phyloP scores from a whole-genome alignment of 2,329 filamentous ascomycete genomes.

The Coccinonectria pachysandricola region DNA sequence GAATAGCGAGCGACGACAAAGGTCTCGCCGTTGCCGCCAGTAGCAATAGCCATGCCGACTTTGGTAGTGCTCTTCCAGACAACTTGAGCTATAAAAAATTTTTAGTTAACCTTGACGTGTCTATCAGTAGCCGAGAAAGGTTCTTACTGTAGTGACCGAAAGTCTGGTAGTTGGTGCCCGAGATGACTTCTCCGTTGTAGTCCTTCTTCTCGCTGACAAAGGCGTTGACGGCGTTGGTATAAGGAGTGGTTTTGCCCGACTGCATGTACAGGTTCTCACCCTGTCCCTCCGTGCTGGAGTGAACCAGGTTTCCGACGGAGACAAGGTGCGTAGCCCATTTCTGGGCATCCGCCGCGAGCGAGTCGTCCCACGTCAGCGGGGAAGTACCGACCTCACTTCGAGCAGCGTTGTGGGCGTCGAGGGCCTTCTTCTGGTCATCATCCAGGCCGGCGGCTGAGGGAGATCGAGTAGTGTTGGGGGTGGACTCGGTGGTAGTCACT shows the following conservation, averaged over 20 bases:
- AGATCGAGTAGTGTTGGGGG: slow-evolving; percentile 3
- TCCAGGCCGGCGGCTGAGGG: slow-evolving; percentile 6
- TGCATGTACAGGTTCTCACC: slow-evolving; percentile 19
- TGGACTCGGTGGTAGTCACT: slow-evolving; percentile 3
- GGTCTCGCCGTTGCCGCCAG: slow-evolving; percentile 7
- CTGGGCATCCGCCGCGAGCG: slow-evolving; percentile 14
- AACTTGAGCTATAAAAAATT: slow-evolving; percentile 7
- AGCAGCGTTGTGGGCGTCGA: slow-evolving; percentile 17
- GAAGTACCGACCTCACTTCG: slow-evolving; percentile 12
- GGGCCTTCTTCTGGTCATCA: slow-evolving; percentile 12
- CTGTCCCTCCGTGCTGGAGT: slow-evolving; percentile 10
- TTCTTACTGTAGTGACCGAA: slow-evolving; percentile 17
- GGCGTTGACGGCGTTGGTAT: slow-evolving; percentile 9
- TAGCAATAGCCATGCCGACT: slow-evolving; percentile 15
- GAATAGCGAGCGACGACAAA: slow-evolving; percentile 17
- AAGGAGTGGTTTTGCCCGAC: slow-evolving; percentile 6
- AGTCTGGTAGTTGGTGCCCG: slow-evolving; percentile 10
- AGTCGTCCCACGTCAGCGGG: slow-evolving; percentile 11
- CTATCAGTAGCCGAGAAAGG: neutral
- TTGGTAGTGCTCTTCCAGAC: slow-evolving; percentile 17
- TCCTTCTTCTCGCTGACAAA: slow-evolving; percentile 15
- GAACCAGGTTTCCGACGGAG: slow-evolving; percentile 9
- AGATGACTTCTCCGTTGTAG: slow-evolving; percentile 13
- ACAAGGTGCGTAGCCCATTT: slow-evolving; percentile 14
- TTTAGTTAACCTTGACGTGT: slow-evolving; percentile 1